A percentile compares a stretch with the other conserved stretches of the same genome.
Conservation (phyloP, 2,329 filamentous ascomycete species). For the Phialophora expanda region DNA sequence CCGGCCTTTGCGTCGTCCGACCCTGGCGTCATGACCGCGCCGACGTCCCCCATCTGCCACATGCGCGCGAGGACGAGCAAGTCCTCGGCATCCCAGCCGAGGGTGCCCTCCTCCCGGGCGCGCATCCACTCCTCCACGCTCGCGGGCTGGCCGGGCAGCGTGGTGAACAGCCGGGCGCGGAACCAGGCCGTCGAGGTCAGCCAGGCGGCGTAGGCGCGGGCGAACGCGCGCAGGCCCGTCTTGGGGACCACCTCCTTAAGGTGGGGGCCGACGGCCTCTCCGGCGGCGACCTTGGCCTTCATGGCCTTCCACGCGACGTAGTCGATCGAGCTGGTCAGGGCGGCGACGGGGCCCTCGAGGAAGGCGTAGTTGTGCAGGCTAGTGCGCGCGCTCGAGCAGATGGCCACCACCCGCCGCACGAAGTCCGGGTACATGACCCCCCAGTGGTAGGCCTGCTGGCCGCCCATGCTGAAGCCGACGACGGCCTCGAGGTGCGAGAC, state of each 20-base stretch:
- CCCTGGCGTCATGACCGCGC: conserved; percentile 35
- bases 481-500: conserved; percentile 49
- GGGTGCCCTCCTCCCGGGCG: conserved; percentile 41
- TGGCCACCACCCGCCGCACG: conserved; percentile 49
- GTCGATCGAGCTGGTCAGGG: conserved; percentile 50
- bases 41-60: conserved; percentile 54
- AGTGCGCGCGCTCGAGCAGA: conserved; percentile 55
- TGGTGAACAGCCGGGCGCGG: conserved; percentile 48
- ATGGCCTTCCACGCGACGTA: conserved; percentile 44
- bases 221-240: conserved; percentile 53
- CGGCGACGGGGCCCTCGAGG: conserved; percentile 54
- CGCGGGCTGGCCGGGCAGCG: conserved; percentile 42
- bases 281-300: conserved; percentile 33
- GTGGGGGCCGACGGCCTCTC: conserved; percentile 41
- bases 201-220: conserved; percentile 56
- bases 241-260: conserved; percentile 41
- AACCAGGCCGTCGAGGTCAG: conserved; percentile 56
- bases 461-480: conserved; percentile 59
- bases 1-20: too few relatives aligned
- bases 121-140: conserved; percentile 48
- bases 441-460: conserved; percentile 57
- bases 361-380: conserved; percentile 57
- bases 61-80: conserved; percentile 50
- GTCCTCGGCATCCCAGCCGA: conserved; percentile 53
- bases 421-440: conserved; percentile 52